Percentiles rank a stretch among this genome's conserved stretches.
Evolutionary conservation across 2,329 filamentous ascomycete species (phyloP).

Genomic region (Paraconiothyrium brasiliense): DNA sequence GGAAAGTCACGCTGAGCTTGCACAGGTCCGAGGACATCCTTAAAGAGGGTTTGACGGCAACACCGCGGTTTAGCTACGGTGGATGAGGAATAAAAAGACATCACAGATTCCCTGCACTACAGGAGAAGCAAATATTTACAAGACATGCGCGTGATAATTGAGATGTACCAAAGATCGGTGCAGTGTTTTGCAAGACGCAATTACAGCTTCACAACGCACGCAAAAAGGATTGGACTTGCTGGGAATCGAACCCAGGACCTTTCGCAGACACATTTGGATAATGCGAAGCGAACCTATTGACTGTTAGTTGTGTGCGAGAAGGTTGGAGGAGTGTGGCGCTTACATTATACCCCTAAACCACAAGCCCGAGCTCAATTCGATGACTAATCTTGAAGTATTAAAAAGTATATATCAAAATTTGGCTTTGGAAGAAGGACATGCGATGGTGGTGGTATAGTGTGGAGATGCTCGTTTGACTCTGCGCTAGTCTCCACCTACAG

Average conservation of each 20-base stretch:
- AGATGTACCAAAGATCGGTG: no score
- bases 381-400: background rate
- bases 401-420: background rate
- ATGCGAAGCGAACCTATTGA: slow-evolving; percentile 12
- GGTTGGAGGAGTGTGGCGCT: background rate
- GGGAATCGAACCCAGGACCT: slow-evolving; percentile 16
- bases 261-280: slow-evolving; percentile 12
- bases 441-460: background rate
- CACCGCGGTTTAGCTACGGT: no score
- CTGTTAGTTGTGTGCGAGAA: background rate
- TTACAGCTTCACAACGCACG: no score
- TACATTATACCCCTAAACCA: slow-evolving; percentile 17
- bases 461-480: background rate
- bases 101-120: no score
- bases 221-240: slow-evolving; percentile 9
- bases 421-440: background rate
- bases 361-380: slow-evolving; percentile 6
- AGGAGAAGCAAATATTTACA: no score
- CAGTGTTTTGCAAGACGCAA: no score
- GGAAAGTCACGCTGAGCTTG: no score
- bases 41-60: no score
- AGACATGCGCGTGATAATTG: no score
- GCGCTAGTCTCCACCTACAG: background rate
- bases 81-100: no score
- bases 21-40: no score